Percentiles rank a stretch among this genome's conserved stretches.
phyloP scores from a whole-genome alignment of 2,329 filamentous ascomycete genomes.

The Diaporthe capsici region DNA sequence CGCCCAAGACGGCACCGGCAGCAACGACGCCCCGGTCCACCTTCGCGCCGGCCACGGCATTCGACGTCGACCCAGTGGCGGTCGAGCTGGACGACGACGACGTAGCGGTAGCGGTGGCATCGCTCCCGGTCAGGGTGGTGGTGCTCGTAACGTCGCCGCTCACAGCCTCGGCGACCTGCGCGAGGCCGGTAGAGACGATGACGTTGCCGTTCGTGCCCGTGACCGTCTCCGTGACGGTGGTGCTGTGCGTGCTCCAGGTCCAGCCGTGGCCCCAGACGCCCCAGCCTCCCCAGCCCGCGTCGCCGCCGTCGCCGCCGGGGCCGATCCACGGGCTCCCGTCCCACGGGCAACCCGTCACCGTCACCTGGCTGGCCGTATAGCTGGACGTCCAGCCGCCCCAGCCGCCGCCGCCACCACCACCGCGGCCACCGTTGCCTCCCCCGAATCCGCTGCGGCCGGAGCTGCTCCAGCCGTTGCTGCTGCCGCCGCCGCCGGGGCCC shows the following conservation, averaged over 20 bases:
- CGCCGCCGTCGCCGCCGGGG: conserved; percentile 55
- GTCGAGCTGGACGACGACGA: conserved; percentile 32
- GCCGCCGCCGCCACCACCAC: conserved; percentile 31
- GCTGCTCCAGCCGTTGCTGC: neutral
- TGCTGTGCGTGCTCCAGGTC: conserved; percentile 52
- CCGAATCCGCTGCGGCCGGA: conserved; percentile 29
- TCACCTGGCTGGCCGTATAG: conserved; percentile 56
- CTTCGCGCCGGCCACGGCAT: neutral
- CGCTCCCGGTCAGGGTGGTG: conserved; percentile 46
- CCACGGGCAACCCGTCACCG: conserved; percentile 59
- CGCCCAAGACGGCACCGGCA: conserved; percentile 48
- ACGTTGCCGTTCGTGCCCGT: conserved; percentile 49
- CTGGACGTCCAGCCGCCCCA: conserved; percentile 47
- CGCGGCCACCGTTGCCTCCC: conserved; percentile 31
- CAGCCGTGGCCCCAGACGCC: conserved; percentile 58
- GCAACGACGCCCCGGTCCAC: conserved; percentile 44
- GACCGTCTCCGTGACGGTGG: conserved; percentile 53
- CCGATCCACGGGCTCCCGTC: conserved; percentile 57
- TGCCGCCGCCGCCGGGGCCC: conserved; percentile 40
- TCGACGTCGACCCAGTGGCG: conserved; percentile 19
- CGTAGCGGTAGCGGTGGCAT: conserved; percentile 35
- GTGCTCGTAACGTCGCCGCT: conserved; percentile 50
- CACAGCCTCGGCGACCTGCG: conserved; percentile 49
- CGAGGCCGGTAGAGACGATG: conserved; percentile 48
- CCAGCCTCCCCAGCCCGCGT: conserved; percentile 56